Percentiles rank a stretch among this genome's conserved stretches.
These are phyloP conservation scores for Guyanaporus albipodus DNA, from an alignment of 768 basidiomycete genomes.

Conservation along the genomic window DNA sequence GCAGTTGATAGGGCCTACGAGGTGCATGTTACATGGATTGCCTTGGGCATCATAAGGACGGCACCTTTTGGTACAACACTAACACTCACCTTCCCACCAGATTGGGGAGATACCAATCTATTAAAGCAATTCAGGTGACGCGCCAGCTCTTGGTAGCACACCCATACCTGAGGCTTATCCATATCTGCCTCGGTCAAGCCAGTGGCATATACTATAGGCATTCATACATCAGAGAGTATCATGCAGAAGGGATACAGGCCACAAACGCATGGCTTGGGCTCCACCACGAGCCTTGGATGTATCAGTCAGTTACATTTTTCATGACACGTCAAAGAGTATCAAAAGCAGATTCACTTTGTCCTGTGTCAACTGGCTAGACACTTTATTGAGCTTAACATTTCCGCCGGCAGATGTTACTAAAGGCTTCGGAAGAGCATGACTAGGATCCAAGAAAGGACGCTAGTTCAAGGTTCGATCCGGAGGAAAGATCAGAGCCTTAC, in stretches of 20 bases:
- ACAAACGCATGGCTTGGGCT: slow-evolving; percentile 83
- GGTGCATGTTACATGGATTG: slow-evolving; percentile 83
- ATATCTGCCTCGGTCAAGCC: slow-evolving; percentile 78
- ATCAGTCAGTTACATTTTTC: neutral
- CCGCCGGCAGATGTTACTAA: slow-evolving; percentile 23
- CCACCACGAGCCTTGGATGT: slow-evolving; percentile 53
- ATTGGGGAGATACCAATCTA: slow-evolving; percentile 85
- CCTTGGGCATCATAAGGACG: slow-evolving; percentile 38
- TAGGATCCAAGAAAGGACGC: too few species aligned
- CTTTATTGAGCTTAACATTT: slow-evolving; percentile 62
- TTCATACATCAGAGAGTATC: neutral
- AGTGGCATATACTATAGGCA: slow-evolving; percentile 59
- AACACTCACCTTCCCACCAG: slow-evolving; percentile 80
- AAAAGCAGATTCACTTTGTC: slow-evolving; percentile 53
- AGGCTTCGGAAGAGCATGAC: slow-evolving; percentile 20
- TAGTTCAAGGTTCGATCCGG: neutral
- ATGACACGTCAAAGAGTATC: neutral
- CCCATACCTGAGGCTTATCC: slow-evolving; percentile 72
- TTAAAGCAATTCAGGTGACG: slow-evolving; percentile 10
- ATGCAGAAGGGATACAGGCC: slow-evolving; percentile 1
- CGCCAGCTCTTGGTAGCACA: neutral
- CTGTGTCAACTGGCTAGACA: slow-evolving; percentile 71
- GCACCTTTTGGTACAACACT: neutral
- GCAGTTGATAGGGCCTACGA: slow-evolving; percentile 42
- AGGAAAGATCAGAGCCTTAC: slow-evolving; percentile 33